Evolutionary conservation across 768 basidiomycete genomes (phyloP), one percentile per base, ranked within the genome.

Genomic region (Pholiota molesta): DNA sequence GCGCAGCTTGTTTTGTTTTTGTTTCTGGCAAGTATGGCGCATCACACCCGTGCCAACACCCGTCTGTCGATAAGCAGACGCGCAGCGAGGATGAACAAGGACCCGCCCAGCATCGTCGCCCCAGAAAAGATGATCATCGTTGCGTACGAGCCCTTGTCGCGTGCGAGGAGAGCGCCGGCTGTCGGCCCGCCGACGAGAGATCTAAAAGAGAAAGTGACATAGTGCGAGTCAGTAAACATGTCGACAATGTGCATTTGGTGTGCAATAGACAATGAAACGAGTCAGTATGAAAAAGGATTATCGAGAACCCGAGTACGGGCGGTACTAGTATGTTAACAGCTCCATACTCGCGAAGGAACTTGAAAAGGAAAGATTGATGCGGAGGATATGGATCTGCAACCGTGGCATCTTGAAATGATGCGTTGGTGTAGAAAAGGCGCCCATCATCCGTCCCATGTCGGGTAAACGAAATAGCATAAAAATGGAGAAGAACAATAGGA

Each of bases 141-240:
- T 0, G 77, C 79, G 62, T 78, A 83, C 0, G 75, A 74, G 9
- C 83, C 86, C 37, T 81, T 74, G 40, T 75, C 72, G 33, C 61
- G 71, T 23, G 78, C 73, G 21, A 90, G 75, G 31, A 91, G 74
- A 10, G 79, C 81, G 0, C 90, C 90, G 13, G 86, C 89, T 13
- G 80, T 78, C 2, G 90, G 90, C 1, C 84, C 86, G 10, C 90
- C 88, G 29, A 86, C 72, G 21, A 91, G 76, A 1, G 89, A 81
- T 28, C 89, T 91, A 57, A 33, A 55, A 55, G 31, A 42, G 28
- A 39, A 26, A 44, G 29, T 39, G 60, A 31, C 31, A 54, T 45
- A 37, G 13, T 10, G n/a, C 67, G 8, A 63, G 59, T 51, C 35
- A 40, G n/a, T 26, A 49, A 49, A 14, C n/a, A 4, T 9, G 8